phyloP scores from a whole-genome alignment of 2,329 filamentous ascomycete species.

The Xylaria sp. region DNA sequence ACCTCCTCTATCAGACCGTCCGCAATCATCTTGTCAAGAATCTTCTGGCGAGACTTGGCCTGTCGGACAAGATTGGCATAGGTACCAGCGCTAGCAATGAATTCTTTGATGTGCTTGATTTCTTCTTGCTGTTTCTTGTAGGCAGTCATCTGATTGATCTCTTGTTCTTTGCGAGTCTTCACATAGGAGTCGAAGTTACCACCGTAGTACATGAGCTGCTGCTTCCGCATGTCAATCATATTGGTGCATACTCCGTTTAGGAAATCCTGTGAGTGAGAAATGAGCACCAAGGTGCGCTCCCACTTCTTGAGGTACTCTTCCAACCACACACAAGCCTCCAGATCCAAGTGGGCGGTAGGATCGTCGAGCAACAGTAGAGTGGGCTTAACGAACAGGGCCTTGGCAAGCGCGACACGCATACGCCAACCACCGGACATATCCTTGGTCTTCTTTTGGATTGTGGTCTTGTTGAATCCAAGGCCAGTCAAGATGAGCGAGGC shows the following conservation, averaged over 20 bases:
- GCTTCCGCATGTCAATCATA: slow-evolving; percentile 98
- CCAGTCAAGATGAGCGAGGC: slow-evolving; percentile 96
- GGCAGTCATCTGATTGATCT: slow-evolving; percentile 98
- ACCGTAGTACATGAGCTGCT: slow-evolving; percentile 94
- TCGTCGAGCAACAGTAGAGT: slow-evolving; percentile 96
- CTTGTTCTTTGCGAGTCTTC: slow-evolving; percentile 94
- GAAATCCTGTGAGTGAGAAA: slow-evolving; percentile 99
- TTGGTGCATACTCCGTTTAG: slow-evolving; percentile 97
- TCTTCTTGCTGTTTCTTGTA: slow-evolving; percentile 99
- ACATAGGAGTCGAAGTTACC: slow-evolving; percentile 99
- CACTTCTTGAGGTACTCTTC: slow-evolving; percentile 99
- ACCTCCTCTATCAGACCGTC: slow-evolving; percentile 98
- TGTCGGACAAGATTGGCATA: slow-evolving; percentile 99
- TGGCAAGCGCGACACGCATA: slow-evolving; percentile 98
- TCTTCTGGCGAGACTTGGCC: slow-evolving; percentile 99
- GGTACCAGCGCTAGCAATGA: slow-evolving; percentile 99
- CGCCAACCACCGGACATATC: slow-evolving; percentile 99
- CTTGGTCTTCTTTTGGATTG: slow-evolving; percentile 99
- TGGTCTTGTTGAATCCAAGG: slow-evolving; percentile 98
- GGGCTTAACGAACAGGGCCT: slow-evolving; percentile 98
- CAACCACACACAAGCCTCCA: slow-evolving; percentile 99
- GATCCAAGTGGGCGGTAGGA: slow-evolving; percentile 98
- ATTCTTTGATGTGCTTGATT: slow-evolving; percentile 99
- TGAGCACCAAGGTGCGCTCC: slow-evolving; percentile 95
- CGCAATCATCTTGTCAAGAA: slow-evolving; percentile 99